Conservation (phyloP, 306 rosid genomes). For the Pterocarpus santalinus region DNA sequence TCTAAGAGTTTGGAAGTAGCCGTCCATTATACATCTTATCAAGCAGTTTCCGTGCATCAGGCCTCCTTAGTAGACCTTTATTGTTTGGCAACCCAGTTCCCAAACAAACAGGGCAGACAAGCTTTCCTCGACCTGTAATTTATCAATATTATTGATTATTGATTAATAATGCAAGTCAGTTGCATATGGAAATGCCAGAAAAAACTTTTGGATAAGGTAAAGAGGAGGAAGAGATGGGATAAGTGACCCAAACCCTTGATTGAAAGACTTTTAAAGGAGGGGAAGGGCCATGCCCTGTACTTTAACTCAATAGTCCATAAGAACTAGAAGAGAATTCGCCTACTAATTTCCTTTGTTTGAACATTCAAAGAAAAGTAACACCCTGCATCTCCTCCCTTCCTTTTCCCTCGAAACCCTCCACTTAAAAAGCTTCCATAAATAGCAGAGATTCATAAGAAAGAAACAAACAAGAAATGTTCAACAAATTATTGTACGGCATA, state of each 20-base stretch:
- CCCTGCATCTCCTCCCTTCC: background rate
- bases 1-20: slow-evolving; percentile 75
- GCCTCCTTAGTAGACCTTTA: slow-evolving; percentile 93
- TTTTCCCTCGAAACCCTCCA: background rate
- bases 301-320: too few relatives aligned
- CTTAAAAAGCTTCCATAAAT: slow-evolving; percentile 1
- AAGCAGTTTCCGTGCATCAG: slow-evolving; percentile 80
- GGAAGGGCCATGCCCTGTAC: background rate
- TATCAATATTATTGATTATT: background rate
- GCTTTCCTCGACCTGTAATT: slow-evolving; percentile 87
- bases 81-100: slow-evolving; percentile 96
- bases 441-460: background rate
- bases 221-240: slow-evolving; percentile 4
- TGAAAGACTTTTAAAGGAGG: background rate
- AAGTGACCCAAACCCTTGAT: slow-evolving; percentile 4
- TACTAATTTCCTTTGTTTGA: background rate
- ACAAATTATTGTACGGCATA: background rate
- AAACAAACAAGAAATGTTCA: background rate
- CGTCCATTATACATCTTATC: slow-evolving; percentile 95
- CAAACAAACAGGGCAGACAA: slow-evolving; percentile 92
- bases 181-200: slow-evolving; percentile 3
- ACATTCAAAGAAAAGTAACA: background rate
- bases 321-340: background rate
- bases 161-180: slow-evolving; percentile 26
- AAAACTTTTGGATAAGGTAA: background rate